These are phyloP conservation scores for Dalbergia oliveri DNA, from an alignment of 306 rosid species.

Conservation along the genomic window DNA sequence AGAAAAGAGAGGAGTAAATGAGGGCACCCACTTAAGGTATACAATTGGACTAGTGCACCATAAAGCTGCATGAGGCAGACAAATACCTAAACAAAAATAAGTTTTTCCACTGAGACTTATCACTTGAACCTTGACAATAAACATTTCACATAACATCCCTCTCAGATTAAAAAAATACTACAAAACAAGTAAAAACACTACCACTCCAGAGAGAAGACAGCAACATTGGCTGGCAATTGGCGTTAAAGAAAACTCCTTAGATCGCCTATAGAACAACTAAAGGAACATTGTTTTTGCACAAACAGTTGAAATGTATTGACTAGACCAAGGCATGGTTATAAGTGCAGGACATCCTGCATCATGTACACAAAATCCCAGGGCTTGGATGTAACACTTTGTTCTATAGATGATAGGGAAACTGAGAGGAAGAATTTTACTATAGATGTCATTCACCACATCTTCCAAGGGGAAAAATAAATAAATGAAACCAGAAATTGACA, in stretches of 20 bases:
- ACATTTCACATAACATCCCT: constrained; percentile 26
- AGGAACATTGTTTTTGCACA: constrained; percentile 2
- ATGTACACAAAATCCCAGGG: constrained; percentile 12
- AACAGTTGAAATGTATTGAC: constrained; percentile 17
- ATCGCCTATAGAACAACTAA: constrained; percentile 20
- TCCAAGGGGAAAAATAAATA: constrained; percentile 3
- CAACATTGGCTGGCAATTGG: constrained; percentile 8
- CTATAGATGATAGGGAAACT: not conserved
- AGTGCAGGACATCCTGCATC: constrained; percentile 10
- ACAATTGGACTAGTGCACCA: not conserved
- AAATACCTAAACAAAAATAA: not conserved
- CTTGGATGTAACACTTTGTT: constrained; percentile 23
- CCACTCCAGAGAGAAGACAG: constrained; percentile 9
- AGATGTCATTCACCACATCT: not conserved
- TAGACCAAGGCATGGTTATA: constrained; percentile 16
- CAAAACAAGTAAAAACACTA: constrained; percentile 24
- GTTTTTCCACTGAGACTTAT: not conserved
- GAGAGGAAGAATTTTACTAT: constrained; percentile 5
- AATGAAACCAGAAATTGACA: constrained; percentile 12
- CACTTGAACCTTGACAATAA: constrained; percentile 6
- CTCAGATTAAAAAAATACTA: constrained; percentile 12
- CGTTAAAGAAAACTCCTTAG: constrained; percentile 26
- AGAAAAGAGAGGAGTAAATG: not conserved
- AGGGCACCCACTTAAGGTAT: not conserved
- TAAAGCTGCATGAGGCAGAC: not conserved